phyloP scores from a whole-genome alignment of 139 green algal genomes.

The Astrephomene gubernaculifera region DNA sequence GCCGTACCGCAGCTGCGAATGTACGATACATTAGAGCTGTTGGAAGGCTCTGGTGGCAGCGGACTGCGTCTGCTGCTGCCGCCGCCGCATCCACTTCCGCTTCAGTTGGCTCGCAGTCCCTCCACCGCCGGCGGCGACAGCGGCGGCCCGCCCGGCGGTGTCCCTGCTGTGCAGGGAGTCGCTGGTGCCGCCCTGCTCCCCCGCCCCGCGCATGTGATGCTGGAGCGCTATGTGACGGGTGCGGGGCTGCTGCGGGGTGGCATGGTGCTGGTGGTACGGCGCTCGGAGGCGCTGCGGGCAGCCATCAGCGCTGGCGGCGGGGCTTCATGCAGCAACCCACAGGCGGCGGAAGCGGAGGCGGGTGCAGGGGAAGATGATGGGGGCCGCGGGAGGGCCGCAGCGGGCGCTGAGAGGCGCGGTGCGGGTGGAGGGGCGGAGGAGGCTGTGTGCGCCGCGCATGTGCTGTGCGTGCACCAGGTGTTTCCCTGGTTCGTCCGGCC shows the following conservation, averaged over 20 bases:
- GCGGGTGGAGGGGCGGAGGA: background rate
- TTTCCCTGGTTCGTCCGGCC: slow-evolving; percentile 88
- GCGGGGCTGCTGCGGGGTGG: slow-evolving; percentile 41
- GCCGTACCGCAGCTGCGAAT: background rate
- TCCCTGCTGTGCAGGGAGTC: background rate
- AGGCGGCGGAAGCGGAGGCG: too few species aligned
- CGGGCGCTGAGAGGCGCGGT: background rate
- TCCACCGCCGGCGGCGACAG: background rate
- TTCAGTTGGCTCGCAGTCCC: background rate
- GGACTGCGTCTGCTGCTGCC: slow-evolving; percentile 12
- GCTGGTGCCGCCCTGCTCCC: background rate
- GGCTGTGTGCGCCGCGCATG: background rate
- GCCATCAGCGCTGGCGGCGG: too few species aligned
- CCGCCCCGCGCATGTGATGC: background rate
- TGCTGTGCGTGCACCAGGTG: slow-evolving; percentile 77
- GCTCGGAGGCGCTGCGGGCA: background rate
- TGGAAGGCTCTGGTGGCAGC: background rate
- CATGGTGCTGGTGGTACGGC: slow-evolving; percentile 47
- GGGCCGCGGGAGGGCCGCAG: too few species aligned
- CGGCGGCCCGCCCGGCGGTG: background rate
- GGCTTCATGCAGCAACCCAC: too few species aligned
- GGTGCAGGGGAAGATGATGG: too few species aligned
- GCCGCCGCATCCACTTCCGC: background rate
- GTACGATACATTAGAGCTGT: slow-evolving; percentile 25
- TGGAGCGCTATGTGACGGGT: slow-evolving; percentile 48